phyloP scores from a whole-genome alignment of 2,329 filamentous ascomycete genomes.

The Chrysoporthe austroafricana region DNA sequence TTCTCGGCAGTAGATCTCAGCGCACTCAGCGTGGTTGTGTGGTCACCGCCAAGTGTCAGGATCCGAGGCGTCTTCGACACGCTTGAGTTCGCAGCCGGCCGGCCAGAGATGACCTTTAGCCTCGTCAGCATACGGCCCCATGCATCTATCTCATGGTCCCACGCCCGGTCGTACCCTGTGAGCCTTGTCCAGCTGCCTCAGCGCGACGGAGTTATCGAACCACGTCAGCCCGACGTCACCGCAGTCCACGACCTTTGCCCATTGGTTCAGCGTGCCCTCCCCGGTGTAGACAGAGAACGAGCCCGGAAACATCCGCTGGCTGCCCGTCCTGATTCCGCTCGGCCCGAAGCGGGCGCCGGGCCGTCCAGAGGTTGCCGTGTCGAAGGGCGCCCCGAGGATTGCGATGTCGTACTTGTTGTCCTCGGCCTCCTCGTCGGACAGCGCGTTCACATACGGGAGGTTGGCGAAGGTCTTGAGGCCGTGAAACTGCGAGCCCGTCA shows the following conservation, averaged over 20 bases:
- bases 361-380: constrained; percentile 39
- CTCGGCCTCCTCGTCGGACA: constrained; percentile 55
- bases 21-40: constrained; percentile 65
- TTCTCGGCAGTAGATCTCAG: constrained; percentile 60
- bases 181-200: constrained; percentile 75
- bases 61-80: constrained; percentile 54
- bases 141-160: background rate
- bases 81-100: constrained; percentile 46
- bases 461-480: constrained; percentile 70
- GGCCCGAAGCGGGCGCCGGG: constrained; percentile 27
- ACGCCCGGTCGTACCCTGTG: constrained; percentile 45
- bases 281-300: constrained; percentile 25
- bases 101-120: constrained; percentile 31
- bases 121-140: background rate
- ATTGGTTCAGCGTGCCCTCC: constrained; percentile 17
- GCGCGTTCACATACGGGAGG: constrained; percentile 62
- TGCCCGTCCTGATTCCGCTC: constrained; percentile 26
- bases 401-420: constrained; percentile 59
- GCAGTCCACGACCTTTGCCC: constrained; percentile 66
- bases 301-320: constrained; percentile 25
- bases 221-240: constrained; percentile 79
- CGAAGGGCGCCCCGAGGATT: constrained; percentile 54
- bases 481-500: constrained; percentile 46
- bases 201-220: constrained; percentile 75
- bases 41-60: constrained; percentile 67